Conservation (phyloP, 1,284 basidiomycete species). For the Apiotrichum sp. region DNA sequence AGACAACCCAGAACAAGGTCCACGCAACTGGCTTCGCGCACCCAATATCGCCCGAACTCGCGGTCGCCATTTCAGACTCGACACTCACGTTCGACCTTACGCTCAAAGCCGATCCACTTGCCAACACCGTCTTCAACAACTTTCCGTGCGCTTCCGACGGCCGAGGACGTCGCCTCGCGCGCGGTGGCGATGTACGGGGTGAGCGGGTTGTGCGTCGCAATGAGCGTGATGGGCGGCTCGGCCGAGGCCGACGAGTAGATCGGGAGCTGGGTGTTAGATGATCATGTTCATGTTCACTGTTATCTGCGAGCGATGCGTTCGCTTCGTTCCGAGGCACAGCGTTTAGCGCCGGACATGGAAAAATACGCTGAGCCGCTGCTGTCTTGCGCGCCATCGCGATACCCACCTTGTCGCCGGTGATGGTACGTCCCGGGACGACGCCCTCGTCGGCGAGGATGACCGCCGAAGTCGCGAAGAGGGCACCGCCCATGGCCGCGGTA, state of each 20-base stretch:
- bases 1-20: too few relatives aligned
- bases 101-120: conserved; percentile 74
- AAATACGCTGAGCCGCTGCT: too few relatives aligned
- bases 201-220: conserved; percentile 65
- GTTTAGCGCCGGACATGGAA: too few relatives aligned
- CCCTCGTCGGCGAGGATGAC: conserved; percentile 17
- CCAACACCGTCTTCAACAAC: conserved; percentile 65
- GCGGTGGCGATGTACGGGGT: conserved; percentile 64
- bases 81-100: conserved; percentile 70
- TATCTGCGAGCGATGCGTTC: too few relatives aligned
- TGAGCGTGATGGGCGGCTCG: conserved; percentile 55
- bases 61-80: too few relatives aligned
- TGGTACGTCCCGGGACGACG: conserved; percentile 26
- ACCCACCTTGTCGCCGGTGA: conserved; percentile 35
- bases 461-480: conserved; percentile 9
- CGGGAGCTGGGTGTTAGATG: conserved; percentile 54
- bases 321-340: too few relatives aligned
- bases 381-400: not conserved
- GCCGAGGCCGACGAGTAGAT: conserved; percentile 60
- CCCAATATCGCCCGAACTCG: too few relatives aligned
- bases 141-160: conserved; percentile 55
- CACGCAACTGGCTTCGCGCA: too few relatives aligned
- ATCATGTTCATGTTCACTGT: too few relatives aligned
- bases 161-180: conserved; percentile 55
- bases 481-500: conserved; percentile 14